A percentile compares a stretch with the other conserved stretches of the same genome.
These are phyloP conservation scores for Fusarium chlamydosporum DNA, from an alignment of 2,329 filamentous ascomycete species.

Conservation along the genomic window DNA sequence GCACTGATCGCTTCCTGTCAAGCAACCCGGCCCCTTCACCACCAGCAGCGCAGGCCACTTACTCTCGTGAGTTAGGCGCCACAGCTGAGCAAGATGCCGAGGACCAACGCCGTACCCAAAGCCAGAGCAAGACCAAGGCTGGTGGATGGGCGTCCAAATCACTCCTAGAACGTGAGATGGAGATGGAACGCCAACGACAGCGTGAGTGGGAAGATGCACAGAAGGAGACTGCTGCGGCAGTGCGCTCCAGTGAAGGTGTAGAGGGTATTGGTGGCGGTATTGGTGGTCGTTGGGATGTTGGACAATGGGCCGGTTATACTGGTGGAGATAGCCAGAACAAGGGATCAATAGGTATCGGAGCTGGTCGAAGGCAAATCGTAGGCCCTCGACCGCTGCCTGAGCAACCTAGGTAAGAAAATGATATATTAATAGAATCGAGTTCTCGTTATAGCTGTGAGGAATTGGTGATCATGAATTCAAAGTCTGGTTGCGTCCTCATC, in stretches of 20 bases:
- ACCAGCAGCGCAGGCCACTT: slow-evolving; percentile 61
- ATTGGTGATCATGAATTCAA: neutral
- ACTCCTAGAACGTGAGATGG: slow-evolving; percentile 84
- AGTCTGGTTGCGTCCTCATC: neutral
- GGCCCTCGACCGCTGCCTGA: slow-evolving; percentile 77
- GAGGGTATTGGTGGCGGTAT: slow-evolving; percentile 77
- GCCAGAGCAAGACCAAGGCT: slow-evolving; percentile 73
- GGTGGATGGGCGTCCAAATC: slow-evolving; percentile 76
- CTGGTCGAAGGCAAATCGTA: slow-evolving; percentile 82
- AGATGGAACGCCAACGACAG: slow-evolving; percentile 81
- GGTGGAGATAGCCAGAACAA: slow-evolving; percentile 82
- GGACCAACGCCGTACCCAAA: slow-evolving; percentile 70
- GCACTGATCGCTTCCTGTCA: slow-evolving; percentile 71
- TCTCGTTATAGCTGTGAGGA: neutral
- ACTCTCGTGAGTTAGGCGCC: slow-evolving; percentile 68
- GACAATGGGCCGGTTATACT: slow-evolving; percentile 81
- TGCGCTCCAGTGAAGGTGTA: slow-evolving; percentile 65
- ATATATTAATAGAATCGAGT: slow-evolving; percentile 16
- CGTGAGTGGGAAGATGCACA: slow-evolving; percentile 85
- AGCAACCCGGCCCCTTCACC: slow-evolving; percentile 66
- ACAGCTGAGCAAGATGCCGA: slow-evolving; percentile 74
- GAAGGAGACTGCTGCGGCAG: slow-evolving; percentile 71
- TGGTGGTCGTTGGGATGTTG: slow-evolving; percentile 79
- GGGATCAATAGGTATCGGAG: slow-evolving; percentile 75
- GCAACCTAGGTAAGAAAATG: slow-evolving; percentile 46